Evolutionary conservation across 2,329 filamentous ascomycete genomes (phyloP).

Genomic region (Trichoderma polysporum): DNA sequence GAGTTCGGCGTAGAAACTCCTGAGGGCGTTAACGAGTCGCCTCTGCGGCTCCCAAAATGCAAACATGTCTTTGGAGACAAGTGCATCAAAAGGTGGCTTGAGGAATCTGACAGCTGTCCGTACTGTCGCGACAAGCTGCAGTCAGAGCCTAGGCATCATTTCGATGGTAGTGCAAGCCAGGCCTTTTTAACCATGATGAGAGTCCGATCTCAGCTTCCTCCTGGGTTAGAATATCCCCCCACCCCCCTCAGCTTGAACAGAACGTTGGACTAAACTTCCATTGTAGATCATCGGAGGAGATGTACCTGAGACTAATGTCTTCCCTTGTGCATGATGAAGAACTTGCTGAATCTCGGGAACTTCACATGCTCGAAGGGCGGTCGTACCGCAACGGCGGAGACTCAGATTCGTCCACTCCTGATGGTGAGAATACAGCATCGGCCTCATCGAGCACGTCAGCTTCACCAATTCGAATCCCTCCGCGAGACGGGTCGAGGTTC

Average conservation of each 20-base stretch:
- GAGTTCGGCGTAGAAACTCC: slow-evolving; percentile 57
- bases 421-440: neutral
- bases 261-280: neutral
- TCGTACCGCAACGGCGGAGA: slow-evolving; percentile 27
- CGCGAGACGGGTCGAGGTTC: neutral
- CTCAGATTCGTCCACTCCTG: neutral
- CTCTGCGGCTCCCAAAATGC: slow-evolving; percentile 60
- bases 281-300: slow-evolving; percentile 25
- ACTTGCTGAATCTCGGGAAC: slow-evolving; percentile 16
- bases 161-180: slow-evolving; percentile 25
- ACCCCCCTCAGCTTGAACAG: neutral
- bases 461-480: slow-evolving; percentile 12
- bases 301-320: slow-evolving; percentile 24
- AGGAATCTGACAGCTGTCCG: slow-evolving; percentile 61
- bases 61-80: slow-evolving; percentile 64
- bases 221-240: slow-evolving; percentile 23
- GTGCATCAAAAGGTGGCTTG: slow-evolving; percentile 66
- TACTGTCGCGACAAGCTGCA: slow-evolving; percentile 63
- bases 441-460: neutral
- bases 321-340: slow-evolving; percentile 22
- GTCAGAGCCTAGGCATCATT: slow-evolving; percentile 42
- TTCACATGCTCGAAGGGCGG: slow-evolving; percentile 28
- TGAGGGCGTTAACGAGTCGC: slow-evolving; percentile 57
- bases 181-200: slow-evolving; percentile 36
- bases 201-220: slow-evolving; percentile 27